Conservation (phyloP, 192 early-diverging fungal genomes). For the Oehlia diaphana region DNA sequence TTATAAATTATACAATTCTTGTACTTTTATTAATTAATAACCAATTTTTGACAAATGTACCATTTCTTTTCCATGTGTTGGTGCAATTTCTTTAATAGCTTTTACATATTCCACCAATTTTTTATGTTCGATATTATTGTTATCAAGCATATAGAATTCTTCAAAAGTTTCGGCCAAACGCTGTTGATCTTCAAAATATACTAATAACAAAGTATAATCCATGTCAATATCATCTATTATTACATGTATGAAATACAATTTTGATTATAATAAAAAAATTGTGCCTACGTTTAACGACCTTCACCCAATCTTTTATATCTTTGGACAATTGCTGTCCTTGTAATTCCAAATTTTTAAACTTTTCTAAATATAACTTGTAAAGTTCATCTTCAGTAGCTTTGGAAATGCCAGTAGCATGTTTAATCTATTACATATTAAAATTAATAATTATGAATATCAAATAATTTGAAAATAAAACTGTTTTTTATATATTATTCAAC, state of each 20-base stretch:
- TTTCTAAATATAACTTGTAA: constrained; percentile 59
- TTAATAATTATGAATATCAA: not conserved
- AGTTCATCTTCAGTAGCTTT: constrained; percentile 56
- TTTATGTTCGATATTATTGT: not conserved
- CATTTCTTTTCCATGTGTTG: constrained; percentile 26
- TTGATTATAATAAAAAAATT: not conserved
- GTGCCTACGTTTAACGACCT: constrained; percentile 44
- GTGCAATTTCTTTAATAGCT: constrained; percentile 2
- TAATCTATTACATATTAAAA: constrained; percentile 35
- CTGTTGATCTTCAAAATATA: constrained; percentile 57
- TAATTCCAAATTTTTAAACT: constrained; percentile 56
- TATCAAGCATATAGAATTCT: constrained; percentile 52
- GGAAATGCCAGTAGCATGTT: constrained; percentile 63
- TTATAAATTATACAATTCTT: too few species aligned
- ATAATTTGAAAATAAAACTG: not conserved
- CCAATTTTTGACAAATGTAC: not conserved
- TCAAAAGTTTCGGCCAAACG: constrained; percentile 51
- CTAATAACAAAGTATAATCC: constrained; percentile 14
- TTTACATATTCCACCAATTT: constrained; percentile 20
- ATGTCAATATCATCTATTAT: not conserved
- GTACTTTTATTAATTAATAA: too few species aligned
- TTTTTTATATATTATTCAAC: not conserved
- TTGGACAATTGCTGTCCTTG: constrained; percentile 49
- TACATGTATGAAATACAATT: too few species aligned
- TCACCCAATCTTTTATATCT: constrained; percentile 49